Percentiles rank a stretch among this genome's conserved stretches.
Evolutionary conservation across 495 filamentous ascomycete genomes (phyloP).

Genomic region (Aspergillus cavernicola): DNA sequence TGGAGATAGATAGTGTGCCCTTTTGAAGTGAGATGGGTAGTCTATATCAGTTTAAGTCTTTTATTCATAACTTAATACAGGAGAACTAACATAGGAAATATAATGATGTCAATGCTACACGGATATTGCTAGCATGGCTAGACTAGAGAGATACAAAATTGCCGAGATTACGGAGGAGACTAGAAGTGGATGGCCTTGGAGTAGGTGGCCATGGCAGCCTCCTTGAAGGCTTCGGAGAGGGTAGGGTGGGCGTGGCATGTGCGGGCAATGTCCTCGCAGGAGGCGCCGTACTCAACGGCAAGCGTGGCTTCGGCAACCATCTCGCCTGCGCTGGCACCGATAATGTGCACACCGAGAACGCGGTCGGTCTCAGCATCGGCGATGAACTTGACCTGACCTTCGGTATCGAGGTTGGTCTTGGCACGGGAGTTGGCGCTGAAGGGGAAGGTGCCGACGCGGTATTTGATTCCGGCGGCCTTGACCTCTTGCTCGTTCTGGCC

Average conservation of each 20-base stretch:
- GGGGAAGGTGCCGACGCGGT: conserved; percentile 89
- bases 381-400: conserved; percentile 96
- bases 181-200: conserved; percentile 96
- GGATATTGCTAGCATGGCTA: conserved; percentile 42
- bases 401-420: conserved; percentile 97
- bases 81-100: conserved; percentile 29
- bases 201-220: conserved; percentile 98
- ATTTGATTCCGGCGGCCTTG: conserved; percentile 83
- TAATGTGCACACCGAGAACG: conserved; percentile 92
- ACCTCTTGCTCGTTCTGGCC: conserved; percentile 96
- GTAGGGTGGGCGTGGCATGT: conserved; percentile 98
- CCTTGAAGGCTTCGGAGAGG: conserved; percentile 96
- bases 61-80: conserved; percentile 24
- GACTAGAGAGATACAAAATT: conserved; percentile 39
- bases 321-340: conserved; percentile 93
- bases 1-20: background rate
- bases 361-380: conserved; percentile 95
- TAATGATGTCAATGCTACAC: conserved; percentile 47
- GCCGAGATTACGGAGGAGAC: conserved; percentile 23
- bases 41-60: conserved; percentile 12
- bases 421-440: conserved; percentile 96
- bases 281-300: conserved; percentile 94
- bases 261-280: conserved; percentile 88
- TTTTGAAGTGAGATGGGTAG: background rate
- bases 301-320: conserved; percentile 98